Conservation (phyloP, 2,329 filamentous ascomycete genomes). For the Cladorrhinum sp. region DNA sequence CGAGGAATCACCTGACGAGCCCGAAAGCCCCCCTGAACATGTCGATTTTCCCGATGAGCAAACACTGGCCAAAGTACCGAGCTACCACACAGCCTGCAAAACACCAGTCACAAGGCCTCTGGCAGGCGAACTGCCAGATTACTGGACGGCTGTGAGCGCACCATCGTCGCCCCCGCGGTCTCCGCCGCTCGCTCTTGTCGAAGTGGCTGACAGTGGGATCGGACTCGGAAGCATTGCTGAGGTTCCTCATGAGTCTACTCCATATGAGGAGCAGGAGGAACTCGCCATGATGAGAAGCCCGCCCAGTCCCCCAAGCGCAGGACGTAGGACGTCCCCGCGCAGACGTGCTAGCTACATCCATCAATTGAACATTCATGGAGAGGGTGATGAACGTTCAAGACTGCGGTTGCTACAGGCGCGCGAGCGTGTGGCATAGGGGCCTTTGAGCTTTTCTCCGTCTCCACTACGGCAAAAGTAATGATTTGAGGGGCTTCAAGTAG, state of each 20-base stretch:
- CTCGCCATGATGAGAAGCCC: constrained; percentile 1
- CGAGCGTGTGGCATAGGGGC: constrained; percentile 32
- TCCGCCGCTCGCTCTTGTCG: constrained; percentile 27
- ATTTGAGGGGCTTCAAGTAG: neutral
- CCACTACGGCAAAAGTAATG: neutral
- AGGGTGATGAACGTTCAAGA: constrained; percentile 33
- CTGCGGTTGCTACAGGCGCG: constrained; percentile 37
- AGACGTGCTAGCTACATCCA: constrained; percentile 26
- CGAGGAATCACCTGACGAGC: constrained; percentile 30
- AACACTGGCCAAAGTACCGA: constrained; percentile 70
- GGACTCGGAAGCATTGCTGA: constrained; percentile 32
- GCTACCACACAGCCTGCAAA: constrained; percentile 71
- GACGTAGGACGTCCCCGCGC: constrained; percentile 23
- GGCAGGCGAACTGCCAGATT: constrained; percentile 60
- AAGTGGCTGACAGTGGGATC: constrained; percentile 25
- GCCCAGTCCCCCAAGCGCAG: constrained; percentile 9
- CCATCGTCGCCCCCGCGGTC: constrained; percentile 44
- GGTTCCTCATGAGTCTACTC: constrained; percentile 23
- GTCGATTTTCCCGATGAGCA: constrained; percentile 58
- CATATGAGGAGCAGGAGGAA: neutral
- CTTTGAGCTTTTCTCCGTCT: neutral
- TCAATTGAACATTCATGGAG: constrained; percentile 24
- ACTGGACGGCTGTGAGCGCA: constrained; percentile 57
- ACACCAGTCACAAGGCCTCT: constrained; percentile 56
- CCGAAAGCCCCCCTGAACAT: constrained; percentile 46